These are phyloP conservation scores for Mycena venus DNA, from an alignment of 768 basidiomycete species.

Conservation along the genomic window DNA sequence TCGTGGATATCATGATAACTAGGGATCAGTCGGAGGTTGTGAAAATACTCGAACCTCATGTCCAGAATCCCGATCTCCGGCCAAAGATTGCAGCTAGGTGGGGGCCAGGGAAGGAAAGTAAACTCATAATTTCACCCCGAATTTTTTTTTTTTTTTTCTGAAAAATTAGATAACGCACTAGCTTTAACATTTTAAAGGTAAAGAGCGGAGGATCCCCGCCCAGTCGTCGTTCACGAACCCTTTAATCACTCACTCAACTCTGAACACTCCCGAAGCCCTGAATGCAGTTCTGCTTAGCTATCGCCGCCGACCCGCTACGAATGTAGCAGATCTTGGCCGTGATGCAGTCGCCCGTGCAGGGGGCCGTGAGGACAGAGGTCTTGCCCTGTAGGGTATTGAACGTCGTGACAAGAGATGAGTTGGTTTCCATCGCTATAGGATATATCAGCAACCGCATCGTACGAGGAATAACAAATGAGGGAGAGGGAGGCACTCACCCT, in stretches of 20 bases:
- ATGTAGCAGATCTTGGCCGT: constrained; percentile 83
- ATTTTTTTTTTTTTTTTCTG: no score
- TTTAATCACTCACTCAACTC: not conserved
- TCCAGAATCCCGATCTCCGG: not conserved
- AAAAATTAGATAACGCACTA: no score
- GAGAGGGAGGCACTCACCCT: constrained; percentile 38
- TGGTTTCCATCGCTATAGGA: constrained; percentile 68
- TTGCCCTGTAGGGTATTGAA: constrained; percentile 84
- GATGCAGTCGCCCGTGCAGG: constrained; percentile 75
- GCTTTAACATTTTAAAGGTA: no score
- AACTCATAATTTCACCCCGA: no score
- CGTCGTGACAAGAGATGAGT: constrained; percentile 68
- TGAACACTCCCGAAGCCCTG: constrained; percentile 70
- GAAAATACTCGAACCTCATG: not conserved
- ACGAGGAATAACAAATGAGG: not conserved
- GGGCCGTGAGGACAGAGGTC: constrained; percentile 62
- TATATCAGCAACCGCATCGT: not conserved
- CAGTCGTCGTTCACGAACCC: no score
- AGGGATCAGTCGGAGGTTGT: not conserved
- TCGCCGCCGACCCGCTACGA: constrained; percentile 76
- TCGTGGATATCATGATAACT: no score
- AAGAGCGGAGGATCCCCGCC: no score
- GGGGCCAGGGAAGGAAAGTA: not conserved
- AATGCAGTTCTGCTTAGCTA: constrained; percentile 71
- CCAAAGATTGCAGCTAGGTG: not conserved